Evolutionary conservation across 1,284 basidiomycete species (phyloP), one percentile per base, ranked within the genome.

Genomic region (Ustilago curta): DNA sequence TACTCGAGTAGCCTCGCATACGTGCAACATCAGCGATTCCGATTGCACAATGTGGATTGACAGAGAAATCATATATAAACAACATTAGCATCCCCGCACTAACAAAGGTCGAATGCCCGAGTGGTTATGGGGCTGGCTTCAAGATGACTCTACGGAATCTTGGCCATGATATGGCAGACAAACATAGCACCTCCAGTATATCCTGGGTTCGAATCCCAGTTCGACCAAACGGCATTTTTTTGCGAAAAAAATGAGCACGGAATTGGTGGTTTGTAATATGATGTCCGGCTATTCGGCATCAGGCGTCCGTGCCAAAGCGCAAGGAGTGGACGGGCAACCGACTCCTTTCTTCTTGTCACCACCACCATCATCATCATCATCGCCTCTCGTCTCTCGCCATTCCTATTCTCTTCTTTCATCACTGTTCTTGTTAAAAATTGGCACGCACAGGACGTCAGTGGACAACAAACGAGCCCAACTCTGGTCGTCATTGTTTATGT

Each of bases 41-140:
- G n/a, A n/a, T n/a, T n/a, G n/a, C n/a, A n/a, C n/a, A n/a, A n/a
- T n/a, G n/a, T n/a, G n/a, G n/a, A n/a, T n/a, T n/a, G n/a, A n/a
- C n/a, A n/a, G n/a, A n/a, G n/a, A n/a, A n/a, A n/a, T n/a, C n/a
- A n/a, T n/a, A n/a, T n/a, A n/a, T n/a, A n/a, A n/a, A n/a, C n/a
- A n/a, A n/a, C n/a, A n/a, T n/a, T n/a, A n/a, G n/a, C n/a, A n/a
- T n/a, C n/a, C n/a, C n/a, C n/a, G n/a, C n/a, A n/a, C n/a, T 12
- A 35, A 7, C 32, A 12, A 35, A 3, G 32, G 73, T 70, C 69
- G 72, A 70, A 75, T 75, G 68, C 68, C 68, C 72, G 68, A 75
- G 72, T 75, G 72, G 68, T 70, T 61, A 75, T 70, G 72, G 72
- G 72, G 68, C 72, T 75, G 63, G 68, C 60, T 75, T 75, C 72